Conservation (phyloP, 345 rosid genomes). For the Cardamine resedifolia region DNA sequence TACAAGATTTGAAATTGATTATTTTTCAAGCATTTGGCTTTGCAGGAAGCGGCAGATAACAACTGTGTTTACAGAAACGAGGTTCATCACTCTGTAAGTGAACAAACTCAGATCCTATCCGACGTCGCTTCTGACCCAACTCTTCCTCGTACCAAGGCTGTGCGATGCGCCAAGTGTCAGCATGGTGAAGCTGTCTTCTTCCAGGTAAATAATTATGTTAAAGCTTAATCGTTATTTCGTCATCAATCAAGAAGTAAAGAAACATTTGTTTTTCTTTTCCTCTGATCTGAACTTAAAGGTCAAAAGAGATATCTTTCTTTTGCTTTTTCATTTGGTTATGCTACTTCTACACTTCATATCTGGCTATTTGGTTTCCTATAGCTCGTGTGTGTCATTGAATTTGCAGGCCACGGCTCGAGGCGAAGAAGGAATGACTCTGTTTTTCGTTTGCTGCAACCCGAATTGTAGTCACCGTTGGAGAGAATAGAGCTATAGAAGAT, state of each 20-base stretch:
- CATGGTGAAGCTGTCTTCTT: slow-evolving; percentile 79
- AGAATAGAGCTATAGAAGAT: slow-evolving; percentile 40
- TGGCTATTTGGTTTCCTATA: background rate
- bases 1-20: background rate
- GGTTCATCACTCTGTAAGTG: slow-evolving; percentile 69
- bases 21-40: background rate
- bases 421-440: slow-evolving; percentile 94
- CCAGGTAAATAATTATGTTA: slow-evolving; percentile 48
- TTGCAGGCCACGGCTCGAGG: slow-evolving; percentile 83
- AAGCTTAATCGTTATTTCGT: background rate
- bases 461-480: slow-evolving; percentile 85
- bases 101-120: slow-evolving; percentile 66
- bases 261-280: background rate
- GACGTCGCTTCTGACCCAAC: slow-evolving; percentile 86
- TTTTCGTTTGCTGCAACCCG: slow-evolving; percentile 91
- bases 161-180: slow-evolving; percentile 51
- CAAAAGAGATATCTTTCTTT: background rate
- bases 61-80: slow-evolving; percentile 75
- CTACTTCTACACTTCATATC: background rate
- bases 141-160: slow-evolving; percentile 80
- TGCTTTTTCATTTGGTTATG: background rate
- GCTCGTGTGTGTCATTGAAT: background rate
- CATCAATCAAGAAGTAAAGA: background rate
- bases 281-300: background rate
- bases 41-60: slow-evolving; percentile 70